Evolutionary conservation across 2,329 filamentous ascomycete species (phyloP), one percentile per base, ranked within the genome.

Genomic region (Macrophomina phaseolina): DNA sequence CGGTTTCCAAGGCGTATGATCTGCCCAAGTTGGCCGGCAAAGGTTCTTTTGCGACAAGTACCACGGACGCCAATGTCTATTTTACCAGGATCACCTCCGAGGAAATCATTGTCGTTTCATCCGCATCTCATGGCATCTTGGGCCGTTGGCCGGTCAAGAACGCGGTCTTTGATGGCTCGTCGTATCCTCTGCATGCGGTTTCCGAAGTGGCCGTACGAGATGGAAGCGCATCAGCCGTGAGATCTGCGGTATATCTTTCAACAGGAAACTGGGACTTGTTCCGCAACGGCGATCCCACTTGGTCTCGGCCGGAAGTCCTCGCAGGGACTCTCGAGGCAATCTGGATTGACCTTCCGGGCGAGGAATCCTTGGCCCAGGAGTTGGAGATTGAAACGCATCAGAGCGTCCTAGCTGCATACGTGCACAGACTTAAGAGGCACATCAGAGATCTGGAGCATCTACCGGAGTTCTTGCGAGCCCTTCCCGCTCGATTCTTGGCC

Each of bases 371-470:
- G 58, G 93, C 89, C 5, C 90, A 91, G 76, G 91, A 93, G 36
- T 83, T 98, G 7, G 91, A 97, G 71, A 87, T 91, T 30, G 94
- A 99, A 79, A 91, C 92, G 4, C 91, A 97, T 75, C 91, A 90
- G 73, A 97, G 91, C 75, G 84, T 92, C 3, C 74, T 92, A 5
- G 84, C 86, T 11, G 95, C 95, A n/a, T 99, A 97, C 74, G 81
- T 94, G 34, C 93, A 97, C 79, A 90, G 95, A 14, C 84, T 97
- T 14, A 90, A 86, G 69, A 91, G 95, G 53, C 95, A 99, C 75
- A 73, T 93, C 14, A 84, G 87, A 53, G 95, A 97, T 70, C 83
- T 97, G 46, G 83, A 91, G 74, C 84, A 90, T 71, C 84, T 98
- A 4, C 94, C 94, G 0, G 85, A 83, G 0, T 96, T 90, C 80